phyloP scores from a whole-genome alignment of 169 alveolate species.

The Cyclospora cayetanensis region DNA sequence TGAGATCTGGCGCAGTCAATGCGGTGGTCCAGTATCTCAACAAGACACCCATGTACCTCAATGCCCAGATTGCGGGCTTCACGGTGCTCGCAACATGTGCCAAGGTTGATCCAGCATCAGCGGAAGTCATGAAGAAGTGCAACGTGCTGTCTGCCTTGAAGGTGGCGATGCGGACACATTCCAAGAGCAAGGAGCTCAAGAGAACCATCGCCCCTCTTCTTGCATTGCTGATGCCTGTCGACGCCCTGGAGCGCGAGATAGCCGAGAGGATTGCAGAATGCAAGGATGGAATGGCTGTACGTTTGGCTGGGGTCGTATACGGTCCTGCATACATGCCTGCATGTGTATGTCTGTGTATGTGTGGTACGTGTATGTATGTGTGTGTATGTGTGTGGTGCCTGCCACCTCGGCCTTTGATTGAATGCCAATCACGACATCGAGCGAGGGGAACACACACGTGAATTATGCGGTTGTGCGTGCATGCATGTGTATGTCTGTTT shows the following conservation, averaged over 20 bases:
- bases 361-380: background rate
- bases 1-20: constrained; percentile 81
- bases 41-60: constrained; percentile 88
- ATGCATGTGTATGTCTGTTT: background rate
- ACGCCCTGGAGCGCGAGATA: constrained; percentile 86
- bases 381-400: background rate
- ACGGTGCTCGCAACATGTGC: constrained; percentile 81
- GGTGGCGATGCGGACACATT: constrained; percentile 89
- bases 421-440: background rate
- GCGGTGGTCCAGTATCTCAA: constrained; percentile 83
- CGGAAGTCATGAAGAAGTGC: constrained; percentile 77
- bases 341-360: background rate
- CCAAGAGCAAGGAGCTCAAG: constrained; percentile 83
- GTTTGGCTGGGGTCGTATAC: background rate
- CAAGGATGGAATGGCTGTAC: constrained; percentile 76
- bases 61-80: constrained; percentile 87
- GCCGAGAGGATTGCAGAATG: constrained; percentile 84
- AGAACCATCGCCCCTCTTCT: constrained; percentile 87
- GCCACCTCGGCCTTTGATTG: background rate
- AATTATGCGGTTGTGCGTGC: background rate
- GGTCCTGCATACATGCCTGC: background rate
- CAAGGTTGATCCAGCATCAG: constrained; percentile 77
- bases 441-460: background rate
- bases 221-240: constrained; percentile 91
- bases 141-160: constrained; percentile 75